A percentile compares a stretch with the other conserved stretches of the same genome.
Evolutionary conservation across 2,329 filamentous ascomycete species (phyloP).

Genomic region (Colletotrichum sp.): DNA sequence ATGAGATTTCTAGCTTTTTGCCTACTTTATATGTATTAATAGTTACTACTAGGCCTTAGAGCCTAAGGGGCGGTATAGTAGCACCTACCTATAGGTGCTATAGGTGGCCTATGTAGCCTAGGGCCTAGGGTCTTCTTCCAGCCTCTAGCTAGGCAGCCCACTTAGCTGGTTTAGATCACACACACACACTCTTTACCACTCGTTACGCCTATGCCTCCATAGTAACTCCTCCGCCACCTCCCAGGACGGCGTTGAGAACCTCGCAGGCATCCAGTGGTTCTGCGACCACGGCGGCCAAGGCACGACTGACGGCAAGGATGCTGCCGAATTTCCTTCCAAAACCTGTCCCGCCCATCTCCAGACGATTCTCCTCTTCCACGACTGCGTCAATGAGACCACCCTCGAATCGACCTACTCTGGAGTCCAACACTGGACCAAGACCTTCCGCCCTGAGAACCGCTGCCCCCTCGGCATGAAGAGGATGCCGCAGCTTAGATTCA

Average conservation of each 20-base stretch:
- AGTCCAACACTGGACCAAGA: constrained; percentile 3
- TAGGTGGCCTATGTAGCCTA: too few species aligned
- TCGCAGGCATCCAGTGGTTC: constrained; percentile 24
- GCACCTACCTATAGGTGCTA: too few species aligned
- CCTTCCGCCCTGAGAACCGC: constrained; percentile 28
- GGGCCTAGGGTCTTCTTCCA: too few species aligned
- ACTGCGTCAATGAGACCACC: constrained; percentile 26
- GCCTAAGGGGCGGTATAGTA: too few species aligned
- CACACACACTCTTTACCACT: too few species aligned
- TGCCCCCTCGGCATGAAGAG: constrained; percentile 48
- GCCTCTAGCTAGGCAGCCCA: too few species aligned
- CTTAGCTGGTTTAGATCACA: too few species aligned
- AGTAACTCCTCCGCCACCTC: constrained; percentile 38
- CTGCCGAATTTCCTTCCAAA: not conserved
- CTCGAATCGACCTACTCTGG: constrained; percentile 24
- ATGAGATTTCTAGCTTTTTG: too few species aligned
- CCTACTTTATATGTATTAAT: too few species aligned
- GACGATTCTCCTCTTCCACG: constrained; percentile 27
- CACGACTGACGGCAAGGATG: constrained; percentile 29
- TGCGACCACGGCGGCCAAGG: constrained; percentile 39
- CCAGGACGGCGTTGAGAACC: constrained; percentile 11
- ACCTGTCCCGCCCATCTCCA: constrained; percentile 30
- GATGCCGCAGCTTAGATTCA: constrained; percentile 53
- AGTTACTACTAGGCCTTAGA: too few species aligned
- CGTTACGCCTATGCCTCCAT: too few species aligned